Percentiles rank a stretch among this genome's conserved stretches.
These are phyloP conservation scores for Penicillium daleae DNA, from an alignment of 495 filamentous ascomycete genomes.

Conservation along the genomic window DNA sequence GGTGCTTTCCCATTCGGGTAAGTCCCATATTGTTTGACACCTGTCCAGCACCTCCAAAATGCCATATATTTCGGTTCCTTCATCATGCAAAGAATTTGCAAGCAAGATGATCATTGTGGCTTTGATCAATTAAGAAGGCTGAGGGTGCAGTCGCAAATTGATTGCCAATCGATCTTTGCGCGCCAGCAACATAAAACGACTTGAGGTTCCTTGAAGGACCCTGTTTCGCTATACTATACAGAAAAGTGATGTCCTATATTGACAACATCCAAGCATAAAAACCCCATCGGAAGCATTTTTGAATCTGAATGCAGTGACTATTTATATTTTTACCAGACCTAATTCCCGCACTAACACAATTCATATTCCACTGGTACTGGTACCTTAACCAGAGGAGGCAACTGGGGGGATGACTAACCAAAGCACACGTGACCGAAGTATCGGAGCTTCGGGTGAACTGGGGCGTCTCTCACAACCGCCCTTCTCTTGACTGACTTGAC, in stretches of 20 bases:
- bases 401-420: conserved; percentile 6
- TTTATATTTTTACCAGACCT: no score
- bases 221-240: neutral
- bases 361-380: no score
- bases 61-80: conserved; percentile 6
- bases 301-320: no score
- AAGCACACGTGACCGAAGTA: conserved; percentile 28
- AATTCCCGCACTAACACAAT: no score
- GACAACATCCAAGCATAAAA: neutral
- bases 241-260: neutral
- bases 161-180: no score
- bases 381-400: neutral
- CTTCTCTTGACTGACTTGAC: conserved; percentile 24
- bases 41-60: neutral
- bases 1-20: neutral
- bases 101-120: no score
- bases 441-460: conserved; percentile 32
- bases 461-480: conserved; percentile 21
- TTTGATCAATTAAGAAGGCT: no score
- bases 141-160: no score
- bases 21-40: neutral
- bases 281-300: no score
- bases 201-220: no score
- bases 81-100: no score
- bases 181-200: no score